These are phyloP conservation scores for Colletotrichum brevisporum DNA, from an alignment of 2,329 filamentous ascomycete species.

Conservation along the genomic window DNA sequence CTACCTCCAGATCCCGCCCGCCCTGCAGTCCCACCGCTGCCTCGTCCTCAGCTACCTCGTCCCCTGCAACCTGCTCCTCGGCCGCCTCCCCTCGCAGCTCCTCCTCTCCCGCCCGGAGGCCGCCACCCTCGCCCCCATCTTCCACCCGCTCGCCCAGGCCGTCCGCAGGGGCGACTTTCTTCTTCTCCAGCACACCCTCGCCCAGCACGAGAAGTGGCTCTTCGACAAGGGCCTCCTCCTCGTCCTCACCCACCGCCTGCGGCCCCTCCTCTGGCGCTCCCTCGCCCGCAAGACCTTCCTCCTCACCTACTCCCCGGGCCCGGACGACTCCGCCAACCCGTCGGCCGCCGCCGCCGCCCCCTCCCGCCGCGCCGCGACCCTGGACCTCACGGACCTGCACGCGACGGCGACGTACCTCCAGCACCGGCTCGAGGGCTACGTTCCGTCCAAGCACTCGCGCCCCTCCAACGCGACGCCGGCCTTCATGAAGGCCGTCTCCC, in stretches of 20 bases:
- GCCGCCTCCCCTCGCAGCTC: slow-evolving; percentile 79
- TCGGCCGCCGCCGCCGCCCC: slow-evolving; percentile 58
- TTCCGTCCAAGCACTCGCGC: slow-evolving; percentile 55
- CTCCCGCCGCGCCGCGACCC: slow-evolving; percentile 75
- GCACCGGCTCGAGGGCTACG: slow-evolving; percentile 71
- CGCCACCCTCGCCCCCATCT: slow-evolving; percentile 72
- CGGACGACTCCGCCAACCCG: slow-evolving; percentile 54
- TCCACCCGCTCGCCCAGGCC: slow-evolving; percentile 79
- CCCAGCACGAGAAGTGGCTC: slow-evolving; percentile 78
- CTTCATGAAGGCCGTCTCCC: slow-evolving; percentile 66
- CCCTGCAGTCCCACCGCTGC: slow-evolving; percentile 80
- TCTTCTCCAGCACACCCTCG: slow-evolving; percentile 79
- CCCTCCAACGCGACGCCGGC: slow-evolving; percentile 54
- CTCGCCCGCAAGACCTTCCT: slow-evolving; percentile 84
- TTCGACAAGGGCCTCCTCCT: slow-evolving; percentile 82
- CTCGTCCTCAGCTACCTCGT: slow-evolving; percentile 89
- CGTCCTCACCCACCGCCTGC: slow-evolving; percentile 81
- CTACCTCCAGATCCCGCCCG: slow-evolving; percentile 76
- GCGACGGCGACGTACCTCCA: slow-evolving; percentile 76
- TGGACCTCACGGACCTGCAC: slow-evolving; percentile 80
- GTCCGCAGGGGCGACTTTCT: slow-evolving; percentile 82
- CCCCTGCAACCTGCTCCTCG: slow-evolving; percentile 85
- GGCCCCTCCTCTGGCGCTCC: slow-evolving; percentile 87
- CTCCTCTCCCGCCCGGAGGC: slow-evolving; percentile 82
- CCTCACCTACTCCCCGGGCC: slow-evolving; percentile 80